Base-by-base conservation (phyloP, 1,284 basidiomycete genomes). In the Naganishia liquefaciens region DNA sequence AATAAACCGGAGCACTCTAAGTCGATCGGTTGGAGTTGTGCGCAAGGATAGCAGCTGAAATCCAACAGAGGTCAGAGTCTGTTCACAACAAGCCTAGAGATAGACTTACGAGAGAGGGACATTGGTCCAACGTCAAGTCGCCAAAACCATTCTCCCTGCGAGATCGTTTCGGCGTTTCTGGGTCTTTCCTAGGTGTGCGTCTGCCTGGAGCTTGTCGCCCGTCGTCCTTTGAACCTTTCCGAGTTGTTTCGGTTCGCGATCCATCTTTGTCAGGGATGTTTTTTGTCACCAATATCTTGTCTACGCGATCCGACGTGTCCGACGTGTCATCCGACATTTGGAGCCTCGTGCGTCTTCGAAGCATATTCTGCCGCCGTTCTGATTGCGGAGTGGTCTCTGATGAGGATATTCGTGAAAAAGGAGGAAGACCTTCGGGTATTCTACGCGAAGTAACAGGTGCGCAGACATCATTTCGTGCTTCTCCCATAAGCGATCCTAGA, bases 1-100 rank as follows among this genome's bases (percentile, higher is more conserved):
- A 11, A 60, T 60, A 23, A 50, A 50, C 27, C 46, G 57, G 23
- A 60, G 43, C 2, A 46, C 47, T 50, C 47, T 46, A 19, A 60
- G 23, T n/a, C 46, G 47, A 4, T 49, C 23, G 17, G 19, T 3
- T 7, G 44, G 46, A 21, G 43, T 19, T 9, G 57, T 50, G 27
- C 57, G 57, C 13, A 60, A 10, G 11, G 57, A 60, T 23, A 60
- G 10, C 2, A 60, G 21, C 57, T 60, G 27, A 0, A 10, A 40
- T 25, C 5, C 28, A 7, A 28, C n/a, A n/a, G 13, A 3, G 23
- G 21, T 43, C 13, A 30, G 19, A 5, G 10, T 54, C 3, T 11
- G n/a, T 55, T 2, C n/a, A 42, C 10, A 55, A 28, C 21, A 3
- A 7, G 30, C 5, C 4, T 11, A 9, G 9, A n/a, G 25, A 30